These are phyloP conservation scores for Rhinocladiella mackenziei DNA, from an alignment of 2,329 filamentous ascomycete species.

Conservation along the genomic window DNA sequence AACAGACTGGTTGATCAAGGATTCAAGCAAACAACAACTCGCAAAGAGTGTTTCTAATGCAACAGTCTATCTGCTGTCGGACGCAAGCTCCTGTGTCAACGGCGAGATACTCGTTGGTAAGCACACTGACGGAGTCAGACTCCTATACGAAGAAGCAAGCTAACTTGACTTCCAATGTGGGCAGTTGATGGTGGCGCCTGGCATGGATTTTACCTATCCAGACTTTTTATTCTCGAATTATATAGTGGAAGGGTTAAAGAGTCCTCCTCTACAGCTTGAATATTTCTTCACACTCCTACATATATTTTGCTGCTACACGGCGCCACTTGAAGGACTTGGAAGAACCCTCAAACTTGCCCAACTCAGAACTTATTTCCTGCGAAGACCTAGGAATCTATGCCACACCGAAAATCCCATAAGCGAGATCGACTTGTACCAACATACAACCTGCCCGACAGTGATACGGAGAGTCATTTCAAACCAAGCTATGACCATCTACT, in stretches of 20 bases:
- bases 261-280: no score
- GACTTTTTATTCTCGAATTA: neutral
- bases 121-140: neutral
- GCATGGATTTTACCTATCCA: neutral
- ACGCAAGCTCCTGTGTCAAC: slow-evolving; percentile 80
- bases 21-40: slow-evolving; percentile 36
- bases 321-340: no score
- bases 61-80: slow-evolving; percentile 81
- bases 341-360: no score
- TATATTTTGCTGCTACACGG: no score
- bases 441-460: no score
- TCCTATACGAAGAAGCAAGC: neutral
- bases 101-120: slow-evolving; percentile 46
- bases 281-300: no score
- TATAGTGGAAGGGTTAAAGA: neutral
- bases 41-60: slow-evolving; percentile 70
- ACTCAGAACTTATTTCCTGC: no score
- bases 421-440: no score
- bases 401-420: no score
- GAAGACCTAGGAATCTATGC: no score
- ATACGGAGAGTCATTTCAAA: no score
- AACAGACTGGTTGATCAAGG: slow-evolving; percentile 55
- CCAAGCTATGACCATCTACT: no score
- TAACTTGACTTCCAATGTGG: neutral
- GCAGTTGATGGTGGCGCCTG: neutral